Evolutionary conservation across 495 filamentous ascomycete genomes (phyloP).

Genomic region (Podospora pseudopauciseta): DNA sequence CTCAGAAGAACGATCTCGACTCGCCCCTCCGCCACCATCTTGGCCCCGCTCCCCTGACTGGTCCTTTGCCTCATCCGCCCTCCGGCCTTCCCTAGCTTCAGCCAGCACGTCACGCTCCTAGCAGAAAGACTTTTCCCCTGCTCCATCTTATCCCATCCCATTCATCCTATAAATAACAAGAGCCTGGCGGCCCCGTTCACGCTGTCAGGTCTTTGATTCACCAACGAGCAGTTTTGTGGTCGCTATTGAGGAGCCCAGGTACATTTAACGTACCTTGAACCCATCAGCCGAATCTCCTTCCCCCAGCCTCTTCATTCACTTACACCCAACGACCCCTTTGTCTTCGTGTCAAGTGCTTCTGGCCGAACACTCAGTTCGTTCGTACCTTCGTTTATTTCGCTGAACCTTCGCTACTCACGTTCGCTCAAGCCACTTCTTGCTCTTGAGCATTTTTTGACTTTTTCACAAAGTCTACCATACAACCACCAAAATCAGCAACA

Average conservation of each 20-base stretch:
- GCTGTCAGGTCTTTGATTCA: slow-evolving; percentile 21
- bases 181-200: slow-evolving; percentile 24
- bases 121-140: neutral
- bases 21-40: slow-evolving; percentile 27
- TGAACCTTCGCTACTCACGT: neutral
- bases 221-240: slow-evolving; percentile 35
- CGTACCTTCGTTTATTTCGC: slow-evolving; percentile 6
- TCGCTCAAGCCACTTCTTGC: neutral
- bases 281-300: slow-evolving; percentile 4
- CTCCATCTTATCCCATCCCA: neutral
- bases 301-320: slow-evolving; percentile 3
- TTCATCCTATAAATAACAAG: slow-evolving; percentile 27
- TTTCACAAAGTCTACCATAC: neutral
- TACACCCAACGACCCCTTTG: slow-evolving; percentile 9
- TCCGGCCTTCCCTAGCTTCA: slow-evolving; percentile 17
- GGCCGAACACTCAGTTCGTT: neutral
- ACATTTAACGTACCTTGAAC: slow-evolving; percentile 33
- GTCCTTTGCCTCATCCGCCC: slow-evolving; percentile 29
- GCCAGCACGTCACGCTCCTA: slow-evolving; percentile 1
- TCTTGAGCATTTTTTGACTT: neutral
- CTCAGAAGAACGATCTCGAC: slow-evolving; percentile 31
- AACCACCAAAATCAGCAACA: slow-evolving; percentile 3
- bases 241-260: slow-evolving; percentile 39
- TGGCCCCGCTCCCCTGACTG: slow-evolving; percentile 19
- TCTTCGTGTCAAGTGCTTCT: slow-evolving; percentile 9